phyloP scores from a whole-genome alignment of 2,329 filamentous ascomycete genomes.

The Aciculosporium take region DNA sequence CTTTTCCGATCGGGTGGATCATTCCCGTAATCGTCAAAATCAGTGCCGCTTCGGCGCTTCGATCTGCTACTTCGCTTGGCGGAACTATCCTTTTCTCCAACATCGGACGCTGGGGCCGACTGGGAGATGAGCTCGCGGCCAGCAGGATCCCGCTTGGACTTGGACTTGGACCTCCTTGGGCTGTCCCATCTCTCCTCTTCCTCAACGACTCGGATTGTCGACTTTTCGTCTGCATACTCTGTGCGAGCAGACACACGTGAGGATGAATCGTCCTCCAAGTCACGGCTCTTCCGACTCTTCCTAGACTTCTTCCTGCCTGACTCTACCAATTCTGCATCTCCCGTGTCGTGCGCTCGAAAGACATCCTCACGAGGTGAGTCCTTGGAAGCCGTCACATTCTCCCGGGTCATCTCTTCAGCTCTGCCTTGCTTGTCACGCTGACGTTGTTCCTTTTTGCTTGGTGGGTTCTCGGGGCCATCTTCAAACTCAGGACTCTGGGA shows the following conservation, averaged over 20 bases:
- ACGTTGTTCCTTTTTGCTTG: constrained; percentile 21
- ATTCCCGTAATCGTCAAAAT: constrained; percentile 18
- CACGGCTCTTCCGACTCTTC: constrained; percentile 17
- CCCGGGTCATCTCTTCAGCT: constrained; percentile 12
- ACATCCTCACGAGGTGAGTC: constrained; percentile 9
- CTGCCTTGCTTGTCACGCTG: constrained; percentile 27
- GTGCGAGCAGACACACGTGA: constrained; percentile 16
- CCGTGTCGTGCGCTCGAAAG: constrained; percentile 10
- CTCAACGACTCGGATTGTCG: constrained; percentile 5
- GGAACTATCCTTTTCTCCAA: constrained; percentile 18
- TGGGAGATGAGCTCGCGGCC: constrained; percentile 19
- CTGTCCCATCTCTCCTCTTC: constrained; percentile 23
- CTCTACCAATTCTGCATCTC: constrained; percentile 15
- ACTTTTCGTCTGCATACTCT: constrained; percentile 17
- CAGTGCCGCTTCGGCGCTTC: constrained; percentile 22
- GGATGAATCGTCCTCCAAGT: constrained; percentile 14
- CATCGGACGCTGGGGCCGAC: constrained; percentile 22
- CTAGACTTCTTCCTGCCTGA: constrained; percentile 12
- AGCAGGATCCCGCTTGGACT: constrained; percentile 20
- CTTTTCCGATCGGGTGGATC: constrained; percentile 25
- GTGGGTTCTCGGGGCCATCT: constrained; percentile 13
- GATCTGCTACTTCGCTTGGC: constrained; percentile 27
- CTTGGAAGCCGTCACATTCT: constrained; percentile 12
- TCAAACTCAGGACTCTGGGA: constrained; percentile 10
- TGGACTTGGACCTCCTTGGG: constrained; percentile 19